Base-by-base conservation (phyloP, 2,329 filamentous ascomycete species). In the Sarocladium oryzae region DNA sequence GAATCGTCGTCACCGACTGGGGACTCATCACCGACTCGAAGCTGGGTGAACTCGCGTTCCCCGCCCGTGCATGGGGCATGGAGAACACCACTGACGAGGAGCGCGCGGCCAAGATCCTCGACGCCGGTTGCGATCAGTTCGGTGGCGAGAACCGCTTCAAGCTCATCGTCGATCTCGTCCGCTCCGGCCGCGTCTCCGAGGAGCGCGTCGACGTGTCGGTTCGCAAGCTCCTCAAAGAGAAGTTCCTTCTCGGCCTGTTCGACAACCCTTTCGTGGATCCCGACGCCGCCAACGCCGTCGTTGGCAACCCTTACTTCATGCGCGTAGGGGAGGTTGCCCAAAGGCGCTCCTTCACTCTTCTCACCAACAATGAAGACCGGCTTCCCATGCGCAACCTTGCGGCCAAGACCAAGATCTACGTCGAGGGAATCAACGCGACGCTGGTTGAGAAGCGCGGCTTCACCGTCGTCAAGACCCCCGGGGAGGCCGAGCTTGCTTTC, bases 1-100 rank as follows among this genome's bases (percentile, higher is more conserved):
- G 76, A 2, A 74, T 78, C n/a, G 67, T 79, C 0, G 65, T 71
- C 2, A 75, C 71, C 0, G 76, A 79, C 53, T 79, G 76, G 76
- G 74, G 75, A 1, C 64, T 79, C 3, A 66, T 79, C 20, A 78
- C 75, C 0, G 72, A 76, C 41, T 57, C 58, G 0, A 53, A 60
- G 1, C 70, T 76, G 26, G 24, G 56, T 0, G 74, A 72, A 2
- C 69, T 75, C 56, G 61, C 70, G 30, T 70, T 75, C 68, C 71
- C 70, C 0, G 73, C 73, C 0, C 68, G 73, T 10, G 72, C 72
- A 2, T 79, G 76, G 75, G 76, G 76, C 1, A 66, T 72, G 1
- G 75, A 79, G 54, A 58, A 69, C 49, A 60, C 74, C 2, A 70
- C 58, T 18, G 71, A 67, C 51, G 56, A 70, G 1, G 63, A 78